Evolutionary conservation across 768 basidiomycete genomes (phyloP), one percentile per base, ranked within the genome.

Genomic region (Trametes cinnabarina): DNA sequence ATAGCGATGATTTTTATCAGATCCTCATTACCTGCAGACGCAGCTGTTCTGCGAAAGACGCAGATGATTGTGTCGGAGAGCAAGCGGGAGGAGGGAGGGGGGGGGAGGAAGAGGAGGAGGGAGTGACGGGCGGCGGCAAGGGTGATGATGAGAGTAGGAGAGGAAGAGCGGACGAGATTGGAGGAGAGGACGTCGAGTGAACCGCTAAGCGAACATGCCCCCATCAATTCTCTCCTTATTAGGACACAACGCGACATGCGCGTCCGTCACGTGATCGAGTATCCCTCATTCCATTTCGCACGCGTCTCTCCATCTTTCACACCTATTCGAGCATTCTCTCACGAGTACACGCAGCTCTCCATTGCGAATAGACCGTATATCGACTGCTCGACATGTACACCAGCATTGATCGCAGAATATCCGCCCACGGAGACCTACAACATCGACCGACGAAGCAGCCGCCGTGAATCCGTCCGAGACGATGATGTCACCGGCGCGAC

Each of bases 201-300:
- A 35, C 51, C 20, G 57, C 34, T 52, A 54, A 47, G 41, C 59
- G 57, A 60, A 50, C 66, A 57, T 48, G 39, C 64, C 42, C 42
- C 52, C 48, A 54, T 53, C 61, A 57, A 52, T 39, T 20, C 53
- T 49, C 42, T 25, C 63, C 55, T 47, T 59, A 69, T 78, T 78
- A 66, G 77, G 77, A 76, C 72, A 64, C 71, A 69, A 66, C 77
- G 74, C 77, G 78, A 59, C 55, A 53, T 61, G 70, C 77, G 76
- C 76, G 77, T 69, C 48, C 0, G n/a, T 70, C 77, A 79, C 71
- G 73, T 79, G 77, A 69, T 44, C 69, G 70, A 63, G 42, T 63
- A 42, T 30, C 40, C 47, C 49, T 56, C 51, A 9, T 15, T 51
- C 43, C 30, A 26, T 60, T 32, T 61, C 62, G 15, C 58, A 57